phyloP scores from a whole-genome alignment of 2,329 filamentous ascomycete species.

The Aspergillus puulaauensis region DNA sequence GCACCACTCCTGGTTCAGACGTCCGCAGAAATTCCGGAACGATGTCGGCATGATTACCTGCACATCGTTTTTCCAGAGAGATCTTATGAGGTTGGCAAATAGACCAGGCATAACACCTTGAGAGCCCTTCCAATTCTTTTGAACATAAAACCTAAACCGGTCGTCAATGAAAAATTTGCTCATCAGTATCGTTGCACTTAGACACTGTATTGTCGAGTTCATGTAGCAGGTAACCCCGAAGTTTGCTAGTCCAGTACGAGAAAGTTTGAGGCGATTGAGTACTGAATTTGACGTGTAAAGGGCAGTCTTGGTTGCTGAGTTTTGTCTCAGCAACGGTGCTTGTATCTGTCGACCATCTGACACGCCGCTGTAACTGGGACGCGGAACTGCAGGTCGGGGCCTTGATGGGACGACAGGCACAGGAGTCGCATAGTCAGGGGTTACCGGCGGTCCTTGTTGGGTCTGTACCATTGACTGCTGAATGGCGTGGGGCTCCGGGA shows the following conservation, averaged over 20 bases:
- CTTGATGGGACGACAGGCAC: constrained; percentile 63
- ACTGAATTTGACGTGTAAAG: constrained; percentile 43
- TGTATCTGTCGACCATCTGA: constrained; percentile 57
- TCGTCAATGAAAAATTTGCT: constrained; percentile 65
- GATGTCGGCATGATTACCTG: constrained; percentile 59
- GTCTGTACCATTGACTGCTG: constrained; percentile 57
- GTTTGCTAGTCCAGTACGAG: constrained; percentile 75
- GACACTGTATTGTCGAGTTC: constrained; percentile 83
- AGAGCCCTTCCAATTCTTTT: constrained; percentile 65
- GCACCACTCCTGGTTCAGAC: constrained; percentile 67
- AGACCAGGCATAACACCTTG: constrained; percentile 62
- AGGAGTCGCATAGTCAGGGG: constrained; percentile 34
- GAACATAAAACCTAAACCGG: constrained; percentile 61
- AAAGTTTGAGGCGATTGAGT: constrained; percentile 50
- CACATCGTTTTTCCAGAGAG: constrained; percentile 61
- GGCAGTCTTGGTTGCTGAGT: constrained; percentile 45
- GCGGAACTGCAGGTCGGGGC: constrained; percentile 66
- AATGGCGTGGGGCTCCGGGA: constrained; percentile 67
- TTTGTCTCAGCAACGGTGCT: constrained; percentile 44
- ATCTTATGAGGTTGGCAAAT: constrained; percentile 61
- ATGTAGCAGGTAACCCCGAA: constrained; percentile 86
- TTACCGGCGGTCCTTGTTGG: constrained; percentile 27
- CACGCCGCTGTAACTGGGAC: constrained; percentile 78
- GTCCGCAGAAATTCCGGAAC: constrained; percentile 63
- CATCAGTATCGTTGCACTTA: constrained; percentile 68